Percentiles rank a stretch among this genome's conserved stretches.
phyloP scores from a whole-genome alignment of 2,329 filamentous ascomycete species.

The Fusarium equiseti region DNA sequence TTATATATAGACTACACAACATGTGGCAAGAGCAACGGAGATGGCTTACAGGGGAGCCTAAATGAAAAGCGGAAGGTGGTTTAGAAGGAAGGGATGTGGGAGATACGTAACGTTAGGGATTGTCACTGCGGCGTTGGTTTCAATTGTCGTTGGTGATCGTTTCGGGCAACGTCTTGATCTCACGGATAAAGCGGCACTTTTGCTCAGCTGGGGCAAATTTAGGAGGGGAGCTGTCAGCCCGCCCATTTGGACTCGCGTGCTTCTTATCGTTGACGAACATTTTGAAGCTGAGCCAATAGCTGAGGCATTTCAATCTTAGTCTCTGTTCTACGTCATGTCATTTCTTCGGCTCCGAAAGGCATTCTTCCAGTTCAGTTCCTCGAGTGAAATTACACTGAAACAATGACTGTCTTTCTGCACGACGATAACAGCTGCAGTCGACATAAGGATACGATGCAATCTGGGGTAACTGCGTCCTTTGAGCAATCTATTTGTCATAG shows the following conservation, averaged over 20 bases:
- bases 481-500: constrained; percentile 38
- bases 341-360: constrained; percentile 2
- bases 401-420: background rate
- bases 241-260: constrained; percentile 25
- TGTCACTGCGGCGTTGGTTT: background rate
- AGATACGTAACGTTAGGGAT: constrained; percentile 28
- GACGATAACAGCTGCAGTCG: background rate
- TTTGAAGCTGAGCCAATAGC: constrained; percentile 3
- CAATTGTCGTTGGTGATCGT: constrained; percentile 16
- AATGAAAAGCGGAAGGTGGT: constrained; percentile 35
- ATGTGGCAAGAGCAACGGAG: constrained; percentile 10
- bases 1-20: constrained; percentile 5
- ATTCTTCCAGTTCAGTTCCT: background rate
- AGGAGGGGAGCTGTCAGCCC: constrained; percentile 6
- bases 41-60: constrained; percentile 16
- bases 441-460: constrained; percentile 18
- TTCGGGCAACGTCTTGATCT: constrained; percentile 12
- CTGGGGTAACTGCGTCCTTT: constrained; percentile 16
- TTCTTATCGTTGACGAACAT: background rate
- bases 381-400: background rate
- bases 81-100: constrained; percentile 2
- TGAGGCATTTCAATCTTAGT: background rate
- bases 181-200: constrained; percentile 39
- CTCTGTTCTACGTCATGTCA: background rate
- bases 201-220: constrained; percentile 34